Evolutionary conservation across 2,329 filamentous ascomycete genomes (phyloP), one percentile per base, ranked within the genome.

Genomic region (Drechslerella dactyloides): DNA sequence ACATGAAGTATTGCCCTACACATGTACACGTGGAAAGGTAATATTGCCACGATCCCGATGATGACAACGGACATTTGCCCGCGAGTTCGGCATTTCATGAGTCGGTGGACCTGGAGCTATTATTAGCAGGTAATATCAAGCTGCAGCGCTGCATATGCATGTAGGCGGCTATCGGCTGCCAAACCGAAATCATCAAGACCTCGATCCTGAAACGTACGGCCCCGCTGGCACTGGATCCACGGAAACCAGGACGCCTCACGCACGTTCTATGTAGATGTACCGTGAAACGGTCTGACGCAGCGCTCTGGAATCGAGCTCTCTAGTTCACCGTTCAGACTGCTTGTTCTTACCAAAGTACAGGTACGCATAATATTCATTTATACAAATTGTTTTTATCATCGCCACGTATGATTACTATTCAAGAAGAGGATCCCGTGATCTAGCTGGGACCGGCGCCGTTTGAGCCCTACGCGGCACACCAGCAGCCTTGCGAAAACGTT

Each of bases 1-100:
- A 33, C 3, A 33, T n/a, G n/a, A 4, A 33, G 35, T 24, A 59
- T 59, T 59, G 55, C 55, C 55, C n/a, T n/a, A n/a, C n/a, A n/a
- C n/a, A n/a, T n/a, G n/a, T n/a, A n/a, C n/a, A n/a, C n/a, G n/a
- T n/a, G 27, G 27, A 33, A 33, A 33, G n/a, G n/a, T 33, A 33
- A 35, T 24, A 59, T 59, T 59, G 55, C 55, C 55, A 27, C 55
- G 37, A 17, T n/a, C 37, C 11, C 15, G 7, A 48, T 33, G n/a
- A n/a, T n/a, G n/a, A n/a, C n/a, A n/a, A n/a, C n/a, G n/a, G n/a
- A n/a, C n/a, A n/a, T n/a, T n/a, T n/a, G n/a, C n/a, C n/a, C 27
- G 48, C 46, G 24, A 21, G 24, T 23, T 42, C 23, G 13, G 27
- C 15, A 15, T 46, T 17, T 35, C 13, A 21, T 11, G 8, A 40